Evolutionary conservation across 2,329 filamentous ascomycete genomes (phyloP), one percentile per base, ranked within the genome.

Genomic region (Penicillium sp.): DNA sequence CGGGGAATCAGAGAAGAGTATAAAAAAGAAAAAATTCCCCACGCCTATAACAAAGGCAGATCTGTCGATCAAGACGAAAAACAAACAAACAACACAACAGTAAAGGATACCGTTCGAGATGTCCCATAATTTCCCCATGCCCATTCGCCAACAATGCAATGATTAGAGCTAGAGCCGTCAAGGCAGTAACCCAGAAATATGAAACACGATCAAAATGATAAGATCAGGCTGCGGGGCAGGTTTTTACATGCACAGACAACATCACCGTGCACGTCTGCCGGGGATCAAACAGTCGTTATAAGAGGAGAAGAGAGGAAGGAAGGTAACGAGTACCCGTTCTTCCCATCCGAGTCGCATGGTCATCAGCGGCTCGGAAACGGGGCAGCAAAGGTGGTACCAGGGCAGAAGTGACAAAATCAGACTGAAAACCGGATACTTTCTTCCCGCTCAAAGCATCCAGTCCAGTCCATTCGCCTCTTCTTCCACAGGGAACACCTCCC

Each of bases 401-500:
- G 35, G 19, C 10, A 58, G 31, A 35, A 33, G n/a, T 6, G 14
- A 7, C 24, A 35, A 13, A 19, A 35, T 31, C 24, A 49, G 44
- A 49, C 10, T 3, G 18, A 13, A 37, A 37, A 18, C 3, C 18
- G 49, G 16, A 35, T 22, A 39, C 40, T 13, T 27, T 6, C 13
- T 36, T 60, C 16, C 33, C 6, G 16, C 27, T 62, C 60, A 78
- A 54, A 78, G 64, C 94, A 97, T 98, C 95, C 95, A 99, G 16
- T 89, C 91, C 70, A 95, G 79, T 5, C 94, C 94, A 73, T 98
- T 98, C 35, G 92, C 92, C 67, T 93, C 89, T 78, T 99, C 95
- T 75, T 99, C 95, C 13, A 97, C 84, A 0, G 92, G 91, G 69
- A 98, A 98, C 31, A 96, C 92, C 74, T 98, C 95, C 50, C 90